Conservation (phyloP, 2,329 filamentous ascomycete species). For the Pseudopithomyces chartarum region DNA sequence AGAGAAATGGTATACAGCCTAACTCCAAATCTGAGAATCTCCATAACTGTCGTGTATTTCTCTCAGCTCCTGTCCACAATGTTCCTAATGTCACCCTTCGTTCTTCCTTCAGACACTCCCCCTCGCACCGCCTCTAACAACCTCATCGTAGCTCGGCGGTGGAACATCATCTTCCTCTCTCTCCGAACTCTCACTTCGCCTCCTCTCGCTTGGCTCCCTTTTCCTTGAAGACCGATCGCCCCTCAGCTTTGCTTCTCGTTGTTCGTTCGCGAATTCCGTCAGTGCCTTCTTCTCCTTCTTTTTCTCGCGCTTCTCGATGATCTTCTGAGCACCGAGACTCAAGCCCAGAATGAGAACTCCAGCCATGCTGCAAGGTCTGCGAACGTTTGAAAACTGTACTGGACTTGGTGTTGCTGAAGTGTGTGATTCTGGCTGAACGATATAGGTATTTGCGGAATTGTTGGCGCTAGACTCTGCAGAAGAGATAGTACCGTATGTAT, state of each 20-base stretch:
- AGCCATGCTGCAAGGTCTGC: constrained; percentile 6
- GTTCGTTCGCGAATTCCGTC: background rate
- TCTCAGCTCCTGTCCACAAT: background rate
- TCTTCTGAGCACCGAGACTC: constrained; percentile 3
- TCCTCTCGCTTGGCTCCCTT: background rate
- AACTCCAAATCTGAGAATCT: no score
- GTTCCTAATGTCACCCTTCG: background rate
- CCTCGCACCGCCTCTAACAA: background rate
- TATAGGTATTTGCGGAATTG: background rate
- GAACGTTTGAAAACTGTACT: background rate
- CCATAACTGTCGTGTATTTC: no score
- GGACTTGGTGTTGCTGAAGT: background rate
- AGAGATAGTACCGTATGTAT: background rate
- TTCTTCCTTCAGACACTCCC: background rate
- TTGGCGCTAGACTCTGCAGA: background rate
- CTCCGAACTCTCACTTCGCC: constrained; percentile 2
- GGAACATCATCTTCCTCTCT: background rate
- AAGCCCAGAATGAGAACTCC: constrained; percentile 3
- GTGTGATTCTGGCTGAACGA: background rate
- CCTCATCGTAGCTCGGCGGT: constrained; percentile 12
- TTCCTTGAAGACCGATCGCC: background rate
- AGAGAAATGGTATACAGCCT: no score
- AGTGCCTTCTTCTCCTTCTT: constrained; percentile 7
- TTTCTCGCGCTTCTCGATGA: constrained; percentile 8
- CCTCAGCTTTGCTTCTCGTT: constrained; percentile 7